Base-by-base conservation (phyloP, 2,329 filamentous ascomycete genomes). In the Pestalotiopsis fici region DNA sequence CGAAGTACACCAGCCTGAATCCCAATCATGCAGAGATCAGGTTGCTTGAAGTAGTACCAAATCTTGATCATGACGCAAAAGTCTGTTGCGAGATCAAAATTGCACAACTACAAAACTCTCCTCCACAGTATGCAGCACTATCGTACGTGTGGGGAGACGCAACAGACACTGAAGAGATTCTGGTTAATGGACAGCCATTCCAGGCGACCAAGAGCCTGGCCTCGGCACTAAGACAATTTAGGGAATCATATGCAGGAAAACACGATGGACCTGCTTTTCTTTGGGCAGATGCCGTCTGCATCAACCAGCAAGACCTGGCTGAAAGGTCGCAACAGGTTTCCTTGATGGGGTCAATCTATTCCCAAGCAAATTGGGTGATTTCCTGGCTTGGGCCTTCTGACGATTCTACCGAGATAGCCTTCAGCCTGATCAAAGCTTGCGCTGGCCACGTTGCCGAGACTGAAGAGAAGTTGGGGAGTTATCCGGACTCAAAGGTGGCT, bases 71-170 rank as follows among this genome's bases (percentile, higher is more conserved):
- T 57, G 55, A 28, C 21, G 25, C 55, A 7, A 31, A 57, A 3
- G 25, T 57, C 25, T 27, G 21, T 11, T 57, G 55, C 12, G n/a
- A 15, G 23, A 57, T 57, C 25, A 57, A 21, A 1, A 28, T 57
- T 57, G 25, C 55, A 4, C 55, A n/a, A n/a, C 12, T 57, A 18
- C 55, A 57, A 7, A 27, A 25, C 55, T 57, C 55, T 31, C 55
- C 55, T n/a, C 55, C 55, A 23, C 55, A 28, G 12, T 64, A 64
- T 27, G 47, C 61, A 31, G 61, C 61, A 2, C 18, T 64, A 11
- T 64, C 61, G 3, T 64, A 64, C 18, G 61, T 64, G 4, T 64
- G 61, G 61, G 61, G 61, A 5, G n/a, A 37, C 25, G 12, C 61
- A 21, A 21, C 21, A 31, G 15, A 23, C 13, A 64, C 39, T 6